Conservation (phyloP, 2,329 filamentous ascomycete genomes). For the Ustilaginoidea virens region DNA sequence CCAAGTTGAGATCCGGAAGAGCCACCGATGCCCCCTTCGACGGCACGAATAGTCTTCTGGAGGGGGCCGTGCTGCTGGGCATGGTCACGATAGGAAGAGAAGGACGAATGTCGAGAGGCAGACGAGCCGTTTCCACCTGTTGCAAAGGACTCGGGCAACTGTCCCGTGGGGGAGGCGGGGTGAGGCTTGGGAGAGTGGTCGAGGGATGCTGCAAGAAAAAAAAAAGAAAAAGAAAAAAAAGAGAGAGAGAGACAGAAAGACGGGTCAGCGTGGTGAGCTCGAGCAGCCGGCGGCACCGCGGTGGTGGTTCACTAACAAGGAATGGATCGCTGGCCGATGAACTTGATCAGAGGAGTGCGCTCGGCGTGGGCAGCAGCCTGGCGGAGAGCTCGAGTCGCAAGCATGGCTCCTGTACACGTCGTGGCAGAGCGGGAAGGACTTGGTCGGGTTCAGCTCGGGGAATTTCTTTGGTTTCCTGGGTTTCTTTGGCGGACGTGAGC, state of each 20-base stretch:
- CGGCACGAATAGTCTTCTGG: slow-evolving; percentile 35
- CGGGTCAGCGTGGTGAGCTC: too few species aligned
- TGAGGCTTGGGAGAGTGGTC: slow-evolving; percentile 62
- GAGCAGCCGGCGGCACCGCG: too few species aligned
- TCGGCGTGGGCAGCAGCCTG: slow-evolving; percentile 43
- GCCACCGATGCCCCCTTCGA: slow-evolving; percentile 36
- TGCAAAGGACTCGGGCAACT: slow-evolving; percentile 41
- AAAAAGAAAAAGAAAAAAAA: too few species aligned
- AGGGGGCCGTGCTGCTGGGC: slow-evolving; percentile 67
- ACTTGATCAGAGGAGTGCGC: slow-evolving; percentile 46
- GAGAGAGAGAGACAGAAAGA: too few species aligned
- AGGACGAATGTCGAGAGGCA: slow-evolving; percentile 38
- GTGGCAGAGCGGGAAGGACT: too few species aligned
- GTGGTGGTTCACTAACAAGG: slow-evolving; percentile 38
- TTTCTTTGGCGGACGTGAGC: too few species aligned
- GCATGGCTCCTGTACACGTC: slow-evolving; percentile 30
- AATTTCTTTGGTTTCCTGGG: too few species aligned
- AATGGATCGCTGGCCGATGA: slow-evolving; percentile 43
- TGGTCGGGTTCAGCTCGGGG: too few species aligned
- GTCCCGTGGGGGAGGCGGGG: slow-evolving; percentile 51
- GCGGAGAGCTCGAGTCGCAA: slow-evolving; percentile 38
- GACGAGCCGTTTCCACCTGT: slow-evolving; percentile 14
- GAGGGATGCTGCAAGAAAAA: slow-evolving; percentile 44
- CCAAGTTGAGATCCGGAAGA: slow-evolving; percentile 56
- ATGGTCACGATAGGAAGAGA: slow-evolving; percentile 64